Base-by-base conservation (phyloP, 1,284 basidiomycete species). In the Neonothopanus nambi region DNA sequence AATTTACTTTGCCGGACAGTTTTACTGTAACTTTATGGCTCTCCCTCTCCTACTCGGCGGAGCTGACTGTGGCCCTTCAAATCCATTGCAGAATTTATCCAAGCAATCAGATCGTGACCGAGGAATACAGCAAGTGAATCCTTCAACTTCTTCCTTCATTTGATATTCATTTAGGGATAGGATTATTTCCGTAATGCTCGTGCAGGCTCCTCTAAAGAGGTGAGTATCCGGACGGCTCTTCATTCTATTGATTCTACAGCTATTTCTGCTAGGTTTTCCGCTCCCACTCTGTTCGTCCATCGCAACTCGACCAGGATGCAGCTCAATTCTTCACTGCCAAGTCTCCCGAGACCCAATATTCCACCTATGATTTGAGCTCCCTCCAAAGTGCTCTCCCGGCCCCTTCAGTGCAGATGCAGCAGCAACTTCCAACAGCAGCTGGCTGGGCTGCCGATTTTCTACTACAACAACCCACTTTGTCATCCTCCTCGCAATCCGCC, bases 41-140 rank as follows among this genome's bases (percentile, higher is more conserved):
- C 73, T 92, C 20, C 85, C 87, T 50, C 78, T 89, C 76, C 84
- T 93, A 15, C 76, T 87, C 35, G 82, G 79, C 55, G 81, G 81
- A 39, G 78, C 87, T 1, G 89, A 92, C 44, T 94, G 91, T 59
- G 91, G 91, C 1, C 91, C 91, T 5, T 79, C 81, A 1, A 93
- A 93, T 65, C 82, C 90, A 11, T 68, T 94, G n/a, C 88, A 91
- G 62, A 81, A 79, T 20, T 79, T 94, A 6, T 77, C 87, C 0
- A 93, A 93, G 65, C 76, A 80, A 47, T 86, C 92, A 61, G 87
- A 90, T 59, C 78, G 81, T 50, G 91, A 93, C 66, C 77, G 89
- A 62, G 90, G 89, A 17, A 66, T 82, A 8, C 88, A 91, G 67
- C 89, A 91, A 75, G 91, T 91, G 54, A 17, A 59, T 41, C 33